Percentiles rank a stretch among this genome's conserved stretches.
Conservation (phyloP, 257 asterid genomes). For the Solanum lycopersicoides region DNA sequence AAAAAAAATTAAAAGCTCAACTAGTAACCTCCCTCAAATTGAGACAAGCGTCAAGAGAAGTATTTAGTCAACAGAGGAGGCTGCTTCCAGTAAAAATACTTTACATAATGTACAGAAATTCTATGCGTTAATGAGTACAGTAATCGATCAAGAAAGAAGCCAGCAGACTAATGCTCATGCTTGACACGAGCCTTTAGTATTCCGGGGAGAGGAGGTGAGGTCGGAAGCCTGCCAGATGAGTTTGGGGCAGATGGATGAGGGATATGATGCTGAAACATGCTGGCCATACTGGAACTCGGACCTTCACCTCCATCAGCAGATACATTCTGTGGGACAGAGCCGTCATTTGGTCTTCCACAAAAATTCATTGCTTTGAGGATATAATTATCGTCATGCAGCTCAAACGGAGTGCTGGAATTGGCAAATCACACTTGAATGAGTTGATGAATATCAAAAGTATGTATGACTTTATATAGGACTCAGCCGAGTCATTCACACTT, state of each 20-base stretch:
- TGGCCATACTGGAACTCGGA: slow-evolving; percentile 53
- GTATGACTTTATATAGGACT: background rate
- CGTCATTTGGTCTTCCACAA: slow-evolving; percentile 36
- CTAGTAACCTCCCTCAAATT: background rate
- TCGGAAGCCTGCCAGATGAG: slow-evolving; percentile 33
- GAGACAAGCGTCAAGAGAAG: background rate
- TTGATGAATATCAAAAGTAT: background rate
- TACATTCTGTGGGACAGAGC: slow-evolving; percentile 5
- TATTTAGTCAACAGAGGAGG: background rate
- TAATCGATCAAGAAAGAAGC: background rate
- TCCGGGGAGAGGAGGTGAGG: slow-evolving; percentile 83
- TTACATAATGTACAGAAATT: slow-evolving; percentile 43
- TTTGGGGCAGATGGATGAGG: slow-evolving; percentile 30
- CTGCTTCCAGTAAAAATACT: slow-evolving; percentile 12
- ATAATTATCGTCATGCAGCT: slow-evolving; percentile 88
- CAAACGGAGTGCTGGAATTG: slow-evolving; percentile 87
- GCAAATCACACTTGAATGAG: background rate
- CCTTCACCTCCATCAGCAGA: slow-evolving; percentile 53
- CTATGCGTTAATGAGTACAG: slow-evolving; percentile 6
- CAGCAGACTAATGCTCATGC: slow-evolving; percentile 48
- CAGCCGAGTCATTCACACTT: background rate
- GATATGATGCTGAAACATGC: slow-evolving; percentile 31
- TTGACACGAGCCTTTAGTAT: slow-evolving; percentile 78
- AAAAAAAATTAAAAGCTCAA: background rate
- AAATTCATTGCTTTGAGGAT: slow-evolving; percentile 93